Evolutionary conservation across 495 filamentous ascomycete genomes (phyloP), one percentile per base, ranked within the genome.

Genomic region (Penicillium crystallinum): DNA sequence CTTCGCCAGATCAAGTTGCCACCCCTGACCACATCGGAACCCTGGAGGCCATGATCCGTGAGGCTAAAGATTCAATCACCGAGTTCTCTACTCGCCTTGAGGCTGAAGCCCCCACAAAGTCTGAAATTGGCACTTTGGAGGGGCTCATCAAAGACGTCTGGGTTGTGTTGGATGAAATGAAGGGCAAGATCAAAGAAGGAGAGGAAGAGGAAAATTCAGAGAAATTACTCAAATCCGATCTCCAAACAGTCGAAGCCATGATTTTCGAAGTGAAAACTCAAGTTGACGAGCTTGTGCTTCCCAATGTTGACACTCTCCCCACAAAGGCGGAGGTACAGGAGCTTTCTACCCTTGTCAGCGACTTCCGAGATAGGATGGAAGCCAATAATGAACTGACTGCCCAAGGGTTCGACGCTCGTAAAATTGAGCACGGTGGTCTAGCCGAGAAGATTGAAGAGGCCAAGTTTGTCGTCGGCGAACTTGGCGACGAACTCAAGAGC

Each of bases 241-340:
- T 95, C 21, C 88, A 90, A 49, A 82, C 84, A 0, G 79, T 95
- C 7, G 88, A 88, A 51, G 78, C 85, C 2, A 79, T 90, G 54
- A 87, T 89, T 49, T 81, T 84, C 35, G 90, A 95, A 38, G 83
- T 90, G 65, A 93, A 90, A 66, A 76, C 81, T 6, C 78, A 85
- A 34, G 74, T 95, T 34, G 82, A 87, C 23, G 84, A 86, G 65
- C 81, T 90, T 56, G 75, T 81, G 51, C 76, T 83, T 48, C 79
- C 83, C 10, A 83, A 88, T 57, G 70, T 84, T 7, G 85, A 82
- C 18, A 79, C 76, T 1, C 69, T 91, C 33, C 77, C 80, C 0
- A 78, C 78, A 4, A 85, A 84, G 58, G 70, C 75, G 9, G 82
- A 85, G 27, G 64, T 87, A 10, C 76, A 82, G 36, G 81, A 82